Conservation (phyloP, 345 rosid genomes). For the Trapa incisa region DNA sequence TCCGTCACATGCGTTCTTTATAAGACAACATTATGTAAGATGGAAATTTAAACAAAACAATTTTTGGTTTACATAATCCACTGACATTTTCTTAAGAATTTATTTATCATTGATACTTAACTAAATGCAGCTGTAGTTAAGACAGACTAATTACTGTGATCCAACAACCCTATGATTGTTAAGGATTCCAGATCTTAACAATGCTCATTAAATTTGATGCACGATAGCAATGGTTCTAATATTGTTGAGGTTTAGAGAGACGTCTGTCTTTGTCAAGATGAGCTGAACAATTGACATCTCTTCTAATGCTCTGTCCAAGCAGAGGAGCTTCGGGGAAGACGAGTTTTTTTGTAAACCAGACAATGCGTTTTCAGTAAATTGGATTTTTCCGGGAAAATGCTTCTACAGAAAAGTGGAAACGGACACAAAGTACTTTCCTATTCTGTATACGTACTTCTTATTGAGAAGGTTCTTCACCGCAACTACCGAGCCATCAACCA, state of each 20-base stretch:
- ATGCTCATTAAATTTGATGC: neutral
- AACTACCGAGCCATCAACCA: conserved; percentile 62
- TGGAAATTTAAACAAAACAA: neutral
- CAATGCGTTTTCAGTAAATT: neutral
- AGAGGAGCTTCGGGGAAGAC: neutral
- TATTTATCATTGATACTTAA: neutral
- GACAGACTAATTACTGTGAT: neutral
- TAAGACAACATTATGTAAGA: neutral
- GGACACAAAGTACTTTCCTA: neutral
- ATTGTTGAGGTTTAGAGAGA: neutral
- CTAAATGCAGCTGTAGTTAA: neutral
- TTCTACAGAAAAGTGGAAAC: neutral
- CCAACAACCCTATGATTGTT: too few species aligned
- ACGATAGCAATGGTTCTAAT: neutral
- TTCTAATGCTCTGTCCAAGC: neutral
- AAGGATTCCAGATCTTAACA: neutral
- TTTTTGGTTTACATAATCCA: neutral
- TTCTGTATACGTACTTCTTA: conserved; percentile 48
- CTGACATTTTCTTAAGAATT: neutral
- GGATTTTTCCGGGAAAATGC: neutral
- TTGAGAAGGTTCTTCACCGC: conserved; percentile 89
- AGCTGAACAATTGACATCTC: neutral
- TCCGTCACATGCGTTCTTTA: neutral
- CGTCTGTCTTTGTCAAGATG: neutral
- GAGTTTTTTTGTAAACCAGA: conserved; percentile 1